Percentiles rank a stretch among this genome's conserved stretches.
phyloP scores from a whole-genome alignment of 1,139 yeast species.

The Yamadazyma conglobata region DNA sequence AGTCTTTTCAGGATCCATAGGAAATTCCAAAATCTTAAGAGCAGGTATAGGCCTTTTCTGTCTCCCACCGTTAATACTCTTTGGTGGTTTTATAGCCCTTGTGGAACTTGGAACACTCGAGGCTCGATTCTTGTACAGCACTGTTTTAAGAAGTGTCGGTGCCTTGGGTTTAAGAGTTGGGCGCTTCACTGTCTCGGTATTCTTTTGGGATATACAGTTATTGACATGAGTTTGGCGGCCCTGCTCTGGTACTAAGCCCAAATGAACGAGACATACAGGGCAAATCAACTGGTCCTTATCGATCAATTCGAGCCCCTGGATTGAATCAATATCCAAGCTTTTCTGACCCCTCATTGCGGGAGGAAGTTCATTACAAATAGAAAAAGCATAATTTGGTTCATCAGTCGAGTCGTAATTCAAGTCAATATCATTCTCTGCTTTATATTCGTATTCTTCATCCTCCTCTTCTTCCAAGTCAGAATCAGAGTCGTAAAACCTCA shows the following conservation, averaged over 20 bases:
- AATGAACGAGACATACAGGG: constrained; percentile 18
- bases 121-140: constrained; percentile 16
- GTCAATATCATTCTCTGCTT: constrained; percentile 13
- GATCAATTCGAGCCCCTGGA: constrained; percentile 10
- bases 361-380: constrained; percentile 11
- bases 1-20: constrained; percentile 14
- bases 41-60: constrained; percentile 46
- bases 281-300: constrained; percentile 10
- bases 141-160: constrained; percentile 10
- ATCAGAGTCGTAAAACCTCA: constrained; percentile 14
- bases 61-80: constrained; percentile 14
- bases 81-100: constrained; percentile 14
- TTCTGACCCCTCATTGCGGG: constrained; percentile 3
- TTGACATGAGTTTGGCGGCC: constrained; percentile 10
- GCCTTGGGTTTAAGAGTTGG: constrained; percentile 6
- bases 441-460: constrained; percentile 11
- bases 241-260: constrained; percentile 10
- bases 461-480: constrained; percentile 10
- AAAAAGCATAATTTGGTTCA: constrained; percentile 13
- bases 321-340: constrained; percentile 10
- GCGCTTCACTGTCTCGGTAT: constrained; percentile 1
- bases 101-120: constrained; percentile 13
- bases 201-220: constrained; percentile 9
- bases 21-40: constrained; percentile 51
- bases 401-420: constrained; percentile 13